Base-by-base conservation (phyloP, 2,329 filamentous ascomycete genomes). In the Fusarium coicis region DNA sequence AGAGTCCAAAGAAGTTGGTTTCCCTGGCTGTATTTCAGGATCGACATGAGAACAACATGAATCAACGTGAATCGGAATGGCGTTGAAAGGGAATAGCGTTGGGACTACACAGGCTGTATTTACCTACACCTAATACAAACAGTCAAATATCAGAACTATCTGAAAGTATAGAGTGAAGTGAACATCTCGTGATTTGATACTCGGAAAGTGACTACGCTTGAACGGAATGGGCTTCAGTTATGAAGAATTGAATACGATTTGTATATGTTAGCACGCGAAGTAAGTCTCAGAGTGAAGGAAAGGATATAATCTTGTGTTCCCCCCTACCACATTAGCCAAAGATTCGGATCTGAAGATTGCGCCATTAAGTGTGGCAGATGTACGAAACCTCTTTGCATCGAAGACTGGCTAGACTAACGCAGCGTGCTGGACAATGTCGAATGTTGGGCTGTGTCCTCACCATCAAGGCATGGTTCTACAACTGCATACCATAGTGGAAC, bases 41-140 rank as follows among this genome's bases (percentile, higher is more conserved):
- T 47, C 26, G 43, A 32, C 23, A 34, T 32, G 37, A 39, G 26
- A 40, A n/a, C 21, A 15, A 23, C 28, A 44, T 44, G 39, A n/a
- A 36, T 49, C 23, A 39, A 40, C 19, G 46, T 46, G 39, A 30
- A 44, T 28, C 50, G 26, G 23, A 66, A 60, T 11, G 64, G 64
- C 44, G 63, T 67, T 67, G 64, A 28, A 40, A 36, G n/a, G 61
- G 63, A 66, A 66, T 66, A 67, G 64, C 64, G 34, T 42, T 67
- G 62, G 39, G 34, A 42, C 44, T 46, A 67, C 34, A 46, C 28
- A 67, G 53, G 44, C 16, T 60, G 64, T 67, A 67, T 15, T 28
- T 10, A 59, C 44, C 21, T 65, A 60, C 43, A 56, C 49, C 66
- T 68, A 56, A 68, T 55, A 68, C 23, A 63, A 56, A 37, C 50